These are phyloP conservation scores for Dioszegia hungarica DNA, from an alignment of 768 basidiomycete species.

Conservation along the genomic window DNA sequence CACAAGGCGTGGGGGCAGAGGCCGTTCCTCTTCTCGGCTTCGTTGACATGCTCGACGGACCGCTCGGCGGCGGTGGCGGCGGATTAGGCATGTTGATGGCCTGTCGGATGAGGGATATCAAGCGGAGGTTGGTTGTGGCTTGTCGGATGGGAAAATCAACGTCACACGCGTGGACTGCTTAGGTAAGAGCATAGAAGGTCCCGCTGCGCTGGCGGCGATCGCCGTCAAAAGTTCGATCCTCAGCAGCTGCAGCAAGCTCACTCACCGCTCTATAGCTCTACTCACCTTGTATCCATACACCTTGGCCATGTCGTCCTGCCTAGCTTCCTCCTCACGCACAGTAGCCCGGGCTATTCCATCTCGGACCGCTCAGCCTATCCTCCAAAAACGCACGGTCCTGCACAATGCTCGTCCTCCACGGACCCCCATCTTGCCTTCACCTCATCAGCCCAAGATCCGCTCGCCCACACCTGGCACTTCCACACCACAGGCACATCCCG, in stretches of 20 bases:
- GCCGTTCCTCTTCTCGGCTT: background rate
- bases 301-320: background rate
- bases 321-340: conserved; percentile 1
- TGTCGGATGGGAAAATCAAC: background rate
- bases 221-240: conserved; percentile 2
- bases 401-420: conserved; percentile 44
- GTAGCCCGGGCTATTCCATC: background rate
- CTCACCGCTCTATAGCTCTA: too few species aligned
- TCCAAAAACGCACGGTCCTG: conserved; percentile 24
- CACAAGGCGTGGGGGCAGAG: background rate
- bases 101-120: conserved; percentile 1
- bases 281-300: too few species aligned
- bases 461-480: conserved; percentile 43
- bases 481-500: conserved; percentile 9
- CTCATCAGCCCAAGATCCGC: conserved; percentile 29
- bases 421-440: conserved; percentile 27
- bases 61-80: background rate
- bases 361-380: background rate
- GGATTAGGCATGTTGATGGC: background rate
- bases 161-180: conserved; percentile 1
- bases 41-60: too few species aligned
- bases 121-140: background rate
- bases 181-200: background rate
- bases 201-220: background rate
- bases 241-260: background rate